Percentiles rank a stretch among this genome's conserved stretches.
phyloP scores from a whole-genome alignment of 78 protist genomes.

The Dictyostelium brefeldianum region DNA sequence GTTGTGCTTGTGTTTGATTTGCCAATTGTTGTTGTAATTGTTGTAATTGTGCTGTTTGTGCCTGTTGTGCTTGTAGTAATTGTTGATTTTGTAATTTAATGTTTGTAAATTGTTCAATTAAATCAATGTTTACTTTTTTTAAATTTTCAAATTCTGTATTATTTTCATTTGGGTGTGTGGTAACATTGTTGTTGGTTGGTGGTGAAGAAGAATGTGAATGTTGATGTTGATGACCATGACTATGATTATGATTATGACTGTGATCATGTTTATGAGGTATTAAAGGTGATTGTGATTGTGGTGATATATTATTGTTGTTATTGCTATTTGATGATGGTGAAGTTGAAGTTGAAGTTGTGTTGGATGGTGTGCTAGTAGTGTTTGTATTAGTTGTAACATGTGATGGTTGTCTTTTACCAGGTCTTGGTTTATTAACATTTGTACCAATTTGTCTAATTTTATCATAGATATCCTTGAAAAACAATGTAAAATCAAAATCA shows the following conservation, averaged over 20 bases:
- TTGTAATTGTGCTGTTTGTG: background rate
- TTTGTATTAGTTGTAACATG: background rate
- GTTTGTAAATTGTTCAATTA: background rate
- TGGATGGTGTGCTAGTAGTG: background rate
- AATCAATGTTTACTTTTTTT: conserved; percentile 7
- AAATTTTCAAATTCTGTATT: background rate
- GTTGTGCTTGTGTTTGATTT: background rate
- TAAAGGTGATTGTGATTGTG: background rate
- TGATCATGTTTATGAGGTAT: background rate
- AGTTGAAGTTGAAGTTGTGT: background rate
- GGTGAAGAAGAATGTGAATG: background rate
- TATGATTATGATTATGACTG: background rate
- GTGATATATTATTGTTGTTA: background rate
- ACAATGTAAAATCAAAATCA: conserved; percentile 77
- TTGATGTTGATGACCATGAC: background rate
- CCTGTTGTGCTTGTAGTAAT: conserved; percentile 2
- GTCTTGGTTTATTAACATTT: conserved; percentile 59
- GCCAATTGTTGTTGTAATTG: conserved; percentile 16
- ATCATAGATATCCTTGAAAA: conserved; percentile 74
- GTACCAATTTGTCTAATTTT: conserved; percentile 62
- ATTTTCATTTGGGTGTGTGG: background rate
- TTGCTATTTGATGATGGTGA: background rate
- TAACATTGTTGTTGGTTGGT: background rate
- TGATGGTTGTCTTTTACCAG: conserved; percentile 36
- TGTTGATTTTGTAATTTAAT: conserved; percentile 9